Conservation (phyloP, 805 yeast genomes). For the Barnettozyma sp. region DNA sequence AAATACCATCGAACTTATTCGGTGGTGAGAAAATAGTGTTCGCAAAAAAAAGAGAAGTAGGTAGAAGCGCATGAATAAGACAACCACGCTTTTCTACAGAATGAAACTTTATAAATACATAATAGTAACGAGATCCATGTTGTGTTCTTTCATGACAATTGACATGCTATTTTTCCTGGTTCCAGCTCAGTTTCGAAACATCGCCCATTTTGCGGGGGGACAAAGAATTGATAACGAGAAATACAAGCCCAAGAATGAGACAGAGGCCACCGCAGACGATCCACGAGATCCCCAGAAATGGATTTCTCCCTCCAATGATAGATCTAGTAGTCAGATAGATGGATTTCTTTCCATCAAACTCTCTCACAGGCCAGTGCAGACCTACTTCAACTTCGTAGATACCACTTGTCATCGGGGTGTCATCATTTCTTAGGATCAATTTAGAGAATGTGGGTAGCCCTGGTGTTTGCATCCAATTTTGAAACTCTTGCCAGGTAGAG, state of each 20-base stretch:
- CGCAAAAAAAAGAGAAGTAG: no score
- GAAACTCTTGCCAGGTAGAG: constrained; percentile 59
- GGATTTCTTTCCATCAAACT: constrained; percentile 60
- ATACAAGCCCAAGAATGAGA: constrained; percentile 44
- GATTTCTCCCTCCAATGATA: constrained; percentile 69
- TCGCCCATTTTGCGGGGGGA: constrained; percentile 71
- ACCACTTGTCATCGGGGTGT: constrained; percentile 49
- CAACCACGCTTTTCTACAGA: no score
- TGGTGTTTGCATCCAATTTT: constrained; percentile 84
- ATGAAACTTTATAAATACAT: no score
- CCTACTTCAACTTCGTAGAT: constrained; percentile 60
- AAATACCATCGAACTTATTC: no score
- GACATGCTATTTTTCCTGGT: constrained; percentile 31
- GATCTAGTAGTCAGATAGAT: constrained; percentile 64
- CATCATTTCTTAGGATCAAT: constrained; percentile 55
- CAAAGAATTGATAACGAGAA: constrained; percentile 48
- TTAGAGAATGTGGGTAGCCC: constrained; percentile 65
- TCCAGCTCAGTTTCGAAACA: constrained; percentile 66
- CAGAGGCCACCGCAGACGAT: constrained; percentile 70
- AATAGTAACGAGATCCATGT: no score
- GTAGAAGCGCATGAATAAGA: no score
- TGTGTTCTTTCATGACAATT: not conserved
- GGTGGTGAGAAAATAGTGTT: no score
- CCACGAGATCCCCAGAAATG: constrained; percentile 68
- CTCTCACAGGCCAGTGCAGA: constrained; percentile 71